Evolutionary conservation across 108 stramenopile species (phyloP).

Genomic region (Chaetoceros muelleri): DNA sequence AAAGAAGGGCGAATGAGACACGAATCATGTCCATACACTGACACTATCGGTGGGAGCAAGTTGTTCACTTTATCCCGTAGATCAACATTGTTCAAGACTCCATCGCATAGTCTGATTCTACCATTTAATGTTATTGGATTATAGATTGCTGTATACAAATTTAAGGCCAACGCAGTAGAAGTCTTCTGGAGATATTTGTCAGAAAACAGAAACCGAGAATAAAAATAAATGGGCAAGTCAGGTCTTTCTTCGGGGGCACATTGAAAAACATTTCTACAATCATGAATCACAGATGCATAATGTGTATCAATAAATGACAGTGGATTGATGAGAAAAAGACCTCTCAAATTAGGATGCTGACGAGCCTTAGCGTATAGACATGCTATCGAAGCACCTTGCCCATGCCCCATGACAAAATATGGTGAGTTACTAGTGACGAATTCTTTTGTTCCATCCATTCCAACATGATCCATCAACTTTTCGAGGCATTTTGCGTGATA

Average conservation of each 20-base stretch:
- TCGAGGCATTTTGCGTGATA: constrained; percentile 61
- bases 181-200: constrained; percentile 63
- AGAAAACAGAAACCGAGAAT: constrained; percentile 75
- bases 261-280: constrained; percentile 77
- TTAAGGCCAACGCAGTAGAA: constrained; percentile 73
- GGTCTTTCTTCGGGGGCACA: constrained; percentile 69
- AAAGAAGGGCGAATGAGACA: constrained; percentile 54
- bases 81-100: constrained; percentile 63
- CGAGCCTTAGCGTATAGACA: constrained; percentile 50
- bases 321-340: constrained; percentile 60
- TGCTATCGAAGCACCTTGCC: constrained; percentile 67
- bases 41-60: constrained; percentile 44
- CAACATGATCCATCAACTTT: constrained; percentile 55
- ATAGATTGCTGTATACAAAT: constrained; percentile 81
- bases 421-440: constrained; percentile 46
- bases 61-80: constrained; percentile 41
- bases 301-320: constrained; percentile 69
- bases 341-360: constrained; percentile 32
- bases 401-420: constrained; percentile 69
- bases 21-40: constrained; percentile 65
- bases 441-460: constrained; percentile 25
- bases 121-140: constrained; percentile 74
- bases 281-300: constrained; percentile 79
- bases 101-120: constrained; percentile 62
- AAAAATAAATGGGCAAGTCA: constrained; percentile 86